phyloP scores from a whole-genome alignment of 345 rosid species.

The Gossypium australe region DNA sequence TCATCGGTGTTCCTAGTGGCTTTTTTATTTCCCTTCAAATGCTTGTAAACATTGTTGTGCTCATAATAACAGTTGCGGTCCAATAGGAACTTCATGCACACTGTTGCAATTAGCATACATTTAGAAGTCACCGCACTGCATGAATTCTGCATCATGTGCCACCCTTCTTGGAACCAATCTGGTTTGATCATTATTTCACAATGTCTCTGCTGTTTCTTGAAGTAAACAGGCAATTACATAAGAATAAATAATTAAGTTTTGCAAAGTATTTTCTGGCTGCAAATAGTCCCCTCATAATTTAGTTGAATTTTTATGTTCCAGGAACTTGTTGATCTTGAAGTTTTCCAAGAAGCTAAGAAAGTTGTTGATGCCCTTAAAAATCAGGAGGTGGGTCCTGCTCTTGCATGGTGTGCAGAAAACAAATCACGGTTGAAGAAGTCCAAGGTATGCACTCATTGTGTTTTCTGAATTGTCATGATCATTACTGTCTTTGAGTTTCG shows the following conservation, averaged over 20 bases:
- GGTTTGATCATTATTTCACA: background rate
- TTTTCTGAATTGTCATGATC: background rate
- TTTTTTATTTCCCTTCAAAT: no score
- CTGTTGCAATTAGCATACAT: background rate
- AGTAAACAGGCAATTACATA: background rate
- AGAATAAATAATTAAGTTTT: background rate
- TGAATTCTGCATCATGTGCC: background rate
- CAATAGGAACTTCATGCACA: background rate
- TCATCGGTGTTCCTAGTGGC: background rate
- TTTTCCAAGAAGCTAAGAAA: conserved; percentile 78
- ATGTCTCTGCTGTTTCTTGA: background rate
- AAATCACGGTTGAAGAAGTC: conserved; percentile 87
- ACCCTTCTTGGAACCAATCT: background rate
- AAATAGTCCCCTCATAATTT: background rate
- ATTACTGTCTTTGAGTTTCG: background rate
- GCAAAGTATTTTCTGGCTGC: background rate
- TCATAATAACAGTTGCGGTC: background rate
- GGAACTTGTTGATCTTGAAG: conserved; percentile 96
- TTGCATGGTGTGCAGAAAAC: conserved; percentile 90
- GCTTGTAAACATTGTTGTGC: no score
- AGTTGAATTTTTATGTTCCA: conserved; percentile 22
- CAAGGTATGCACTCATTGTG: conserved; percentile 42
- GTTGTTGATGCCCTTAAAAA: conserved; percentile 83
- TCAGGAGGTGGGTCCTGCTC: conserved; percentile 77
- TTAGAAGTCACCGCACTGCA: background rate